Conservation (phyloP, 306 rosid species). For the Betula pendula region DNA sequence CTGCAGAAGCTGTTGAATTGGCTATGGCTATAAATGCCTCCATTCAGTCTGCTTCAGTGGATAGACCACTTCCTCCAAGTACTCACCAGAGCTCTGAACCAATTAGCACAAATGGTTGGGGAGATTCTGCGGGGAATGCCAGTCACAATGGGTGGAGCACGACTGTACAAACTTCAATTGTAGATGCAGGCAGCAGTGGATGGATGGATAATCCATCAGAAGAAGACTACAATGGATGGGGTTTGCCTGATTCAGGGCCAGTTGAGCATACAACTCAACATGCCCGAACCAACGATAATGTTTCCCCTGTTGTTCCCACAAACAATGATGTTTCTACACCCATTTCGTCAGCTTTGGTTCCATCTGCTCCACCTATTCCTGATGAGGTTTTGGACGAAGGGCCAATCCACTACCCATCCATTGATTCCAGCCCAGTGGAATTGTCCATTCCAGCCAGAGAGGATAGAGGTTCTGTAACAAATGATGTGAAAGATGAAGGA, state of each 20-base stretch:
- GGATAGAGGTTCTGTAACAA: slow-evolving; percentile 10
- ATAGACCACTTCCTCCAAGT: slow-evolving; percentile 6
- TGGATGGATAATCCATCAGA: slow-evolving; percentile 24
- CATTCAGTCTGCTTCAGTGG: slow-evolving; percentile 2
- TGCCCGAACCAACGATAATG: not conserved
- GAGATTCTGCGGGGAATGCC: slow-evolving; percentile 21
- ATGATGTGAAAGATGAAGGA: slow-evolving; percentile 5
- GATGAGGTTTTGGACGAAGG: slow-evolving; percentile 23
- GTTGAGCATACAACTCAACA: slow-evolving; percentile 4
- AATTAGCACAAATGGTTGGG: slow-evolving; percentile 25
- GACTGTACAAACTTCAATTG: slow-evolving; percentile 1
- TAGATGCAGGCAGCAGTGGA: slow-evolving; percentile 11
- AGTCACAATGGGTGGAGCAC: slow-evolving; percentile 14
- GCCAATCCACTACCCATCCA: slow-evolving; percentile 25
- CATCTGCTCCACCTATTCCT: slow-evolving; percentile 34
- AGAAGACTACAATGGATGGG: slow-evolving; percentile 19
- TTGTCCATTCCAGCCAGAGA: slow-evolving; percentile 1
- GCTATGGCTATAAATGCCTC: slow-evolving; percentile 4
- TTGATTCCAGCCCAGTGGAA: slow-evolving; percentile 7
- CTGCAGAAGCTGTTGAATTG: slow-evolving; percentile 20
- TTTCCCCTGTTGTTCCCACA: not conserved
- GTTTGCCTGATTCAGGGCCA: not conserved
- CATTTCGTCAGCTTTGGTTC: not conserved
- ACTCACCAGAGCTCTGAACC: slow-evolving; percentile 16
- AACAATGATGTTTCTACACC: not conserved